A percentile compares a stretch with the other conserved stretches of the same genome.
Evolutionary conservation across 495 filamentous ascomycete species (phyloP).

Genomic region (Geoglossum glabrum): DNA sequence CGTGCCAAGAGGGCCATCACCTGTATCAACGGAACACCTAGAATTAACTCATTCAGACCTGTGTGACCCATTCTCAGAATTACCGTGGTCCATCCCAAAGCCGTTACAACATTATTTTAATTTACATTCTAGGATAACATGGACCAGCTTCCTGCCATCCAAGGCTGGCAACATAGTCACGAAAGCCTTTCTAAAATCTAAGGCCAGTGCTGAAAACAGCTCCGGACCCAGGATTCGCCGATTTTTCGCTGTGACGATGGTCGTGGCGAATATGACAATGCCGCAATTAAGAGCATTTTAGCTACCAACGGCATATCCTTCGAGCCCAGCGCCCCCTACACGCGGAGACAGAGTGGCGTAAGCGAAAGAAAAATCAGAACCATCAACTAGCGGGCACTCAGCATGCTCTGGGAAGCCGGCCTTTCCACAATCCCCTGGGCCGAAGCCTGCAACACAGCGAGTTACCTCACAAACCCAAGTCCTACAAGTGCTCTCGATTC

Average conservation of each 20-base stretch:
- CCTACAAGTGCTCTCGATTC: background rate
- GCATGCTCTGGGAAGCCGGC: background rate
- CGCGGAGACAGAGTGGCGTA: background rate
- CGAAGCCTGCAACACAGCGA: background rate
- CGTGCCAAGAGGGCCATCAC: background rate
- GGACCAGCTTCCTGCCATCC: background rate
- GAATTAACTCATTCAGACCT: background rate
- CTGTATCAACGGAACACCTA: background rate
- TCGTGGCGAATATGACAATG: background rate
- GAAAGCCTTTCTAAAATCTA: background rate
- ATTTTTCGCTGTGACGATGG: background rate
- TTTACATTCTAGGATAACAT: background rate
- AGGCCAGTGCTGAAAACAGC: background rate
- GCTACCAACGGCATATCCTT: background rate
- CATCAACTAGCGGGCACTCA: background rate
- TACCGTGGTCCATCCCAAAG: too few species aligned
- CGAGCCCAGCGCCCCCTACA: background rate
- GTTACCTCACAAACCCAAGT: background rate
- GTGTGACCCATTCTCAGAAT: background rate
- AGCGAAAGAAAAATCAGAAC: background rate
- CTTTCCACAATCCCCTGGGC: background rate
- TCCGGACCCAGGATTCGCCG: background rate
- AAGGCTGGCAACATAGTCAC: background rate
- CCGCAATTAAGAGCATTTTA: background rate
- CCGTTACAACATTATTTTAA: background rate